Evolutionary conservation across 2,329 filamentous ascomycete genomes (phyloP), one percentile per base, ranked within the genome.

Genomic region (Penicillium sp.): DNA sequence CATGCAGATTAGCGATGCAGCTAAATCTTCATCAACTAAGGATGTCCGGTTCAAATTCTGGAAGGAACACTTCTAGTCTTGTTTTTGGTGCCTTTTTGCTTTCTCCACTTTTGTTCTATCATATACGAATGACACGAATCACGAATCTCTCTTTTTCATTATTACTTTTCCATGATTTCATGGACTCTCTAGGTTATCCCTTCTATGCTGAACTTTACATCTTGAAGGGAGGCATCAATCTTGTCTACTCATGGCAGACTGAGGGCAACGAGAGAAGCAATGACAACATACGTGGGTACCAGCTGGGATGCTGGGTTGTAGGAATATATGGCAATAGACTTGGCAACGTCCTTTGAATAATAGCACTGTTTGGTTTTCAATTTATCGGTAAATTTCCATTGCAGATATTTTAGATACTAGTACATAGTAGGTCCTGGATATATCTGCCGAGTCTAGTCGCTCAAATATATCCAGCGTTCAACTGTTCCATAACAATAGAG

Each of bases 41-140:
- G 90, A 96, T 66, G 91, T 99, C 57, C 86, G 88, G 69, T 99
- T 97, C 80, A 90, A 91, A 68, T 99, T 99, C 82, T 99, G 94
- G 94, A 99, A 99, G 81, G 94, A 99, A 78, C 93, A 99, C 71
- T 81, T 80, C 61, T 81, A 73, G 60, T 35, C 56, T 35, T 48
- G 13, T 19, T 53, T 53, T 43, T 49, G 17, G 31, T 29, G 21
- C 15, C 13, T 6, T 44, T 45, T 55, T 41, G 38, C 50, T 12
- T 52, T 21, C 42, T 23, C 17, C 23, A 25, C 15, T 31, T 43
- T 59, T 31, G 23, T 49, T 29, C 19, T 29, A 53, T 60, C 55
- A 49, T 56, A 53, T 53, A 64, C 45, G 61, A 64, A 38, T 50
- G 62, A 53, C 36, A 70, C 55, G 61, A 68, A 44, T 69, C 35